Evolutionary conservation across 2,329 filamentous ascomycete genomes (phyloP).

Genomic region (Aspergillus intermedius): DNA sequence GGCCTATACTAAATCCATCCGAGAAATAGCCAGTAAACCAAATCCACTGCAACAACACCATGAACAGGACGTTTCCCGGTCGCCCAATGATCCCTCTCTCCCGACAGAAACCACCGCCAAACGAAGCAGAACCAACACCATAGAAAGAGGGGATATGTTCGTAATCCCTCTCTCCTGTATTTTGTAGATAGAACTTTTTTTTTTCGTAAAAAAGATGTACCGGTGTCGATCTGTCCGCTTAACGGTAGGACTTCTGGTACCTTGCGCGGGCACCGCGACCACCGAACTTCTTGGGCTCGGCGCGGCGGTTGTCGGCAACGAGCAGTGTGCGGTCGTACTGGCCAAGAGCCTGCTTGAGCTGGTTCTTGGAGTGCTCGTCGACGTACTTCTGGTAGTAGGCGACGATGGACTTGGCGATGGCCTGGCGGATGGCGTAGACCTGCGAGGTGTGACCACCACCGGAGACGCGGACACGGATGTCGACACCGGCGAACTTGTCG

Average conservation of each 20-base stretch:
- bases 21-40: constrained; percentile 21
- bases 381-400: constrained; percentile 99
- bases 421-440: constrained; percentile 97
- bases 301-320: constrained; percentile 97
- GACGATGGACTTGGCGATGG: constrained; percentile 94
- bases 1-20: constrained; percentile 25
- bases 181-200: constrained; percentile 6
- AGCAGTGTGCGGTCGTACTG: constrained; percentile 96
- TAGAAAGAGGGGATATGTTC: neutral
- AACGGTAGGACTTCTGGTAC: constrained; percentile 99
- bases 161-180: neutral
- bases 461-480: constrained; percentile 93
- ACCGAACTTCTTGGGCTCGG: constrained; percentile 93
- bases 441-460: constrained; percentile 98
- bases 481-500: constrained; percentile 94
- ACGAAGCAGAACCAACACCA: constrained; percentile 7
- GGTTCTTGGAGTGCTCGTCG: constrained; percentile 99
- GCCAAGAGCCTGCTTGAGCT: constrained; percentile 93
- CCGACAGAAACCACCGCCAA: constrained; percentile 1
- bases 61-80: constrained; percentile 12
- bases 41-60: constrained; percentile 18
- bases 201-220: constrained; percentile 5
- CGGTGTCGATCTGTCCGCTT: constrained; percentile 39
- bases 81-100: constrained; percentile 5
- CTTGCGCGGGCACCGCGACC: constrained; percentile 85